phyloP scores from a whole-genome alignment of 805 yeast species.

The Wickerhamiella spandovensis region DNA sequence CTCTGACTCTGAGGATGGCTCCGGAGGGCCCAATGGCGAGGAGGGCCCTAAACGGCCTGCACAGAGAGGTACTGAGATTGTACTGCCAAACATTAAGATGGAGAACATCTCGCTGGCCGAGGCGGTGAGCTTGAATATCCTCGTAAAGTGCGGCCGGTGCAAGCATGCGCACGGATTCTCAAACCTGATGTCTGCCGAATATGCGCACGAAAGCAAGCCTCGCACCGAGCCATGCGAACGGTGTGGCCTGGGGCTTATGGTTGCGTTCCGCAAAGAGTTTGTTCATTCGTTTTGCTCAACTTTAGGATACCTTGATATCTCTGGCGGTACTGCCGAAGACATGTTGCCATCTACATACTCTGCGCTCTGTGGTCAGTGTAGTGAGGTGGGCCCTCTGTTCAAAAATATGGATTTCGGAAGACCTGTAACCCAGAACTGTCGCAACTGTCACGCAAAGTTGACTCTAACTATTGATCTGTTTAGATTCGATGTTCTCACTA shows the following conservation, averaged over 20 bases:
- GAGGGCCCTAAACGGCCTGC: not conserved
- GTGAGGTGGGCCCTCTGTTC: conserved; percentile 20
- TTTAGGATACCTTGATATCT: conserved; percentile 28
- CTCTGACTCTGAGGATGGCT: not conserved
- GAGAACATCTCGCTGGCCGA: conserved; percentile 25
- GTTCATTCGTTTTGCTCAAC: conserved; percentile 22
- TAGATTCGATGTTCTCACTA: conserved; percentile 22
- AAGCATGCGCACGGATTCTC: conserved; percentile 24
- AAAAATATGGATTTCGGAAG: conserved; percentile 25
- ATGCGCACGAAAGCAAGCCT: conserved; percentile 23
- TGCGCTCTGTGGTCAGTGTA: conserved; percentile 28
- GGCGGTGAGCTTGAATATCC: conserved; percentile 23
- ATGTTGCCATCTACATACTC: conserved; percentile 25
- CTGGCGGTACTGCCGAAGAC: conserved; percentile 27
- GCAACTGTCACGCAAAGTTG: conserved; percentile 27
- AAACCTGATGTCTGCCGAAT: conserved; percentile 25
- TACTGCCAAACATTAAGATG: conserved; percentile 22
- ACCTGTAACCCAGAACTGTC: conserved; percentile 22
- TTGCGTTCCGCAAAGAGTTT: conserved; percentile 26
- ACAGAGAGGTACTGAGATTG: conserved; percentile 24
- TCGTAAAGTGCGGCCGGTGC: conserved; percentile 28
- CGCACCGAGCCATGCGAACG: conserved; percentile 23
- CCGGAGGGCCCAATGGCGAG: not conserved
- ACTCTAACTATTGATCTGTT: conserved; percentile 23
- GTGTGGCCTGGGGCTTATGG: conserved; percentile 25